Percentiles rank a stretch among this genome's conserved stretches.
phyloP scores from a whole-genome alignment of 2,329 filamentous ascomycete species.

The Neurospora sp. region DNA sequence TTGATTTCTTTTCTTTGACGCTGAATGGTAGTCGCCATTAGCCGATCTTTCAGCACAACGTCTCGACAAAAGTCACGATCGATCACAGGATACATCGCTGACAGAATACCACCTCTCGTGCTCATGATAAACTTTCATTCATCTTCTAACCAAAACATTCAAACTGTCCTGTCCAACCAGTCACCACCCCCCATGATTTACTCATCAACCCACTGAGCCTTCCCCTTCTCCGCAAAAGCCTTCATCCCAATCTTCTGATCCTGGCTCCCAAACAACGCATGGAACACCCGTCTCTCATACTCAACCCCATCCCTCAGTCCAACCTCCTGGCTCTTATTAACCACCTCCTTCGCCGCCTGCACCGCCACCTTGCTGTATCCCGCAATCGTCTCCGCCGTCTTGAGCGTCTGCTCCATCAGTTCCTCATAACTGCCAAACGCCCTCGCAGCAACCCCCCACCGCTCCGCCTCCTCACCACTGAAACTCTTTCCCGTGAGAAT shows the following conservation, averaged over 20 bases:
- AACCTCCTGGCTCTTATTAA: constrained; percentile 96
- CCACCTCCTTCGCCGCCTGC: constrained; percentile 90
- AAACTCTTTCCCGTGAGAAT: constrained; percentile 82
- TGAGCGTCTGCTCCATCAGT: constrained; percentile 69
- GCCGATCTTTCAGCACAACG: neutral
- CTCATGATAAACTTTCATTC: neutral
- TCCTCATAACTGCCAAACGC: constrained; percentile 72
- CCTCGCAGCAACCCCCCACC: constrained; percentile 83
- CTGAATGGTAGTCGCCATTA: neutral
- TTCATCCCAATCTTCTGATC: constrained; percentile 98
- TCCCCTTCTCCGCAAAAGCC: constrained; percentile 91
- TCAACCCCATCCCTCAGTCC: constrained; percentile 83
- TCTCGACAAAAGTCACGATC: neutral
- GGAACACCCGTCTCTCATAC: constrained; percentile 88
- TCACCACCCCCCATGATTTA: constrained; percentile 27
- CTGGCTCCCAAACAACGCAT: constrained; percentile 82
- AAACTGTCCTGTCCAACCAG: neutral
- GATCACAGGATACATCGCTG: neutral
- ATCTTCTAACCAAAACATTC: neutral
- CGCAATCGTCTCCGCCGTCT: constrained; percentile 83
- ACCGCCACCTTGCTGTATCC: constrained; percentile 78
- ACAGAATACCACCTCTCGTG: neutral
- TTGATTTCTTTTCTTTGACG: accelerated
- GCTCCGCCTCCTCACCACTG: constrained; percentile 70
- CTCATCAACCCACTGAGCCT: constrained; percentile 80